Evolutionary conservation across 2,329 filamentous ascomycete genomes (phyloP).

Genomic region (Leptosphaerulina australis): DNA sequence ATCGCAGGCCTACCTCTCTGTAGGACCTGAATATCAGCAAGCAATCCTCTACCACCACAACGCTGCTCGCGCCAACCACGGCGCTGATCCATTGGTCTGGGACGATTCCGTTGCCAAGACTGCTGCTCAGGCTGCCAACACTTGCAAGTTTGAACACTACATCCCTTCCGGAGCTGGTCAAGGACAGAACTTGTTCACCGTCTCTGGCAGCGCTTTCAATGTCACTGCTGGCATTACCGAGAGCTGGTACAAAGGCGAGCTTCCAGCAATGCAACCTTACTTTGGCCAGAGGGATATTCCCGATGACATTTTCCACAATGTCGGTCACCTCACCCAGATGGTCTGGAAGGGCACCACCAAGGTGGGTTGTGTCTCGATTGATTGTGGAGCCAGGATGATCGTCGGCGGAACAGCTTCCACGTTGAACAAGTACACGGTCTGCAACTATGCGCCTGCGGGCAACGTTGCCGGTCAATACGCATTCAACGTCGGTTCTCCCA

Average conservation of each 20-base stretch:
- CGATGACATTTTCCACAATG: conserved; percentile 55
- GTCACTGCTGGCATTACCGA: conserved; percentile 74
- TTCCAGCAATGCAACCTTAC: conserved; percentile 60
- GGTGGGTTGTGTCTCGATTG: conserved; percentile 45
- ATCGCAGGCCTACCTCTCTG: conserved; percentile 33
- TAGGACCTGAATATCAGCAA: conserved; percentile 37
- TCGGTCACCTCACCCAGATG: conserved; percentile 48
- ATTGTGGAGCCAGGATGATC: conserved; percentile 39
- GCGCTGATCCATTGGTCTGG: conserved; percentile 69
- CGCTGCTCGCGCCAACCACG: conserved; percentile 82
- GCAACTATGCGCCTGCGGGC: conserved; percentile 79
- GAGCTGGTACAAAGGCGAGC: conserved; percentile 88
- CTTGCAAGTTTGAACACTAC: conserved; percentile 74
- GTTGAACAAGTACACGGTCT: conserved; percentile 67
- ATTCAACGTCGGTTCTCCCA: conserved; percentile 57
- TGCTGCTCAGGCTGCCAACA: conserved; percentile 72
- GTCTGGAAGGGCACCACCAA: conserved; percentile 48
- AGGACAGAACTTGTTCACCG: conserved; percentile 90
- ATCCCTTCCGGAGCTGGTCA: conserved; percentile 58
- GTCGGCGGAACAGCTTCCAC: conserved; percentile 24
- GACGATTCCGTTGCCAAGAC: conserved; percentile 62
- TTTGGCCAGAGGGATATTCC: conserved; percentile 62
- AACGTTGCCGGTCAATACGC: conserved; percentile 63
- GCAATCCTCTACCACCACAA: conserved; percentile 75
- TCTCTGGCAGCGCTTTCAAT: conserved; percentile 59